Percentiles rank a stretch among this genome's conserved stretches.
phyloP scores from a whole-genome alignment of 1,139 yeast genomes.

The Casaregolazyma lundiana region DNA sequence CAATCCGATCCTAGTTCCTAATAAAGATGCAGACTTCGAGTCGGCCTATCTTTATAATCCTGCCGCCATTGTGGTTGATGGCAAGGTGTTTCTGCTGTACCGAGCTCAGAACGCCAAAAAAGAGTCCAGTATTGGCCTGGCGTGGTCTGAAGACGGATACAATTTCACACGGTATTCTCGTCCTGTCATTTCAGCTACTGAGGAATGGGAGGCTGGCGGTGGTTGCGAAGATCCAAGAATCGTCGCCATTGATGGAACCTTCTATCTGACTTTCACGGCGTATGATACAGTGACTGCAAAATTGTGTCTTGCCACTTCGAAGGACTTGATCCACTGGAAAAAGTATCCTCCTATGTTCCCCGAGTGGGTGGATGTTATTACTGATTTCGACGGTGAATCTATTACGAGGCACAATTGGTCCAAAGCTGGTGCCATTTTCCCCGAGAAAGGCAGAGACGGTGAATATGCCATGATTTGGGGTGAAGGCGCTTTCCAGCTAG shows the following conservation, averaged over 20 bases:
- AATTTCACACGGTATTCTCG: slow-evolving; percentile 12
- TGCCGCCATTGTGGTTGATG: slow-evolving; percentile 15
- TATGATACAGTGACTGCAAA: slow-evolving; percentile 12
- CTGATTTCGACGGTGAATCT: slow-evolving; percentile 1
- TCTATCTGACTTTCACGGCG: slow-evolving; percentile 15
- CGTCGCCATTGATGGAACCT: slow-evolving; percentile 12
- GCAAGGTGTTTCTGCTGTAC: slow-evolving; percentile 14
- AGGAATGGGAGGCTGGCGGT: slow-evolving; percentile 11
- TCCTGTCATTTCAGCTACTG: slow-evolving; percentile 13
- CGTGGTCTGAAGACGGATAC: slow-evolving; percentile 16
- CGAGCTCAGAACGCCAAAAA: slow-evolving; percentile 12
- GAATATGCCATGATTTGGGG: slow-evolving; percentile 12
- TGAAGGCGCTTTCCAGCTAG: slow-evolving; percentile 10
- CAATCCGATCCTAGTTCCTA: slow-evolving; percentile 14
- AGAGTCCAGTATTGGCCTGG: slow-evolving; percentile 12
- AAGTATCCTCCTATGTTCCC: slow-evolving; percentile 12
- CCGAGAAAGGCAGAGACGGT: slow-evolving; percentile 11
- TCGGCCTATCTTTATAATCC: slow-evolving; percentile 15
- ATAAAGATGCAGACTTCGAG: slow-evolving; percentile 10
- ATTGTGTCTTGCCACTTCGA: slow-evolving; percentile 14
- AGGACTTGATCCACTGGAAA: slow-evolving; percentile 14
- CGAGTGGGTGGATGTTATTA: slow-evolving; percentile 5
- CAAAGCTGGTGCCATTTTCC: slow-evolving; percentile 13
- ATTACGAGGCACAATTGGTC: slow-evolving; percentile 6
- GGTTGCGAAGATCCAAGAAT: slow-evolving; percentile 16